Evolutionary conservation across 805 yeast genomes (phyloP), one percentile per base, ranked within the genome.

Genomic region (Starmerella bombi): DNA sequence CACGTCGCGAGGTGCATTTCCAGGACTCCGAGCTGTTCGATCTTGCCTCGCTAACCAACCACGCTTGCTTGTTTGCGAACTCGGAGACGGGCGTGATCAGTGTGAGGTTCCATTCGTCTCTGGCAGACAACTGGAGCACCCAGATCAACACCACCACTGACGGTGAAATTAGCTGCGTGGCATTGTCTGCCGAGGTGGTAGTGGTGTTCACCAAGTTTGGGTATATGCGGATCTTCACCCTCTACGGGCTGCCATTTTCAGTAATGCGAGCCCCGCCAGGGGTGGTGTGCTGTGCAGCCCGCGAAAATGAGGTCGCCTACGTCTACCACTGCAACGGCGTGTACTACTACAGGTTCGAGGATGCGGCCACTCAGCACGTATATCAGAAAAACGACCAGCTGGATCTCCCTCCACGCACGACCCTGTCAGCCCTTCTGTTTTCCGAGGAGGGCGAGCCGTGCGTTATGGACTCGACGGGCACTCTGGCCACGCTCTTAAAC

Each of bases 371-470:
- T 19, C 64, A 60, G 34, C 70, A 62, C 40, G 45, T 50, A n/a
- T 50, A 48, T 32, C 66, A 62, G 43, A 52, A 52, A 43, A 51
- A 41, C 50, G 65, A 51, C 39, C 46, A 40, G 4, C 45, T 57
- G 29, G 66, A 56, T 25, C 47, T 54, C 69, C 63, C 52, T 60
- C 62, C 46, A 20, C 38, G 56, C 37, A 35, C 42, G 9, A 31
- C 14, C 14, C 59, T 80, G 49, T 74, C 72, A 47, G 78, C 86
- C 2, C 57, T 82, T n/a, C 85, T 91, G 54, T 91, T 88, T 65
- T 79, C 83, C 32, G 77, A 77, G 34, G 77, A 72, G 52, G 94
- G 94, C 17, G 96, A 88, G 58, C 98, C 98, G 1, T 80, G 91
- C 48, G 58, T 86, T 5, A 80, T 77, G 41, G 94, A 93, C n/a